These are phyloP conservation scores for Geum urbanum DNA, from an alignment of 306 rosid genomes.

Conservation along the genomic window DNA sequence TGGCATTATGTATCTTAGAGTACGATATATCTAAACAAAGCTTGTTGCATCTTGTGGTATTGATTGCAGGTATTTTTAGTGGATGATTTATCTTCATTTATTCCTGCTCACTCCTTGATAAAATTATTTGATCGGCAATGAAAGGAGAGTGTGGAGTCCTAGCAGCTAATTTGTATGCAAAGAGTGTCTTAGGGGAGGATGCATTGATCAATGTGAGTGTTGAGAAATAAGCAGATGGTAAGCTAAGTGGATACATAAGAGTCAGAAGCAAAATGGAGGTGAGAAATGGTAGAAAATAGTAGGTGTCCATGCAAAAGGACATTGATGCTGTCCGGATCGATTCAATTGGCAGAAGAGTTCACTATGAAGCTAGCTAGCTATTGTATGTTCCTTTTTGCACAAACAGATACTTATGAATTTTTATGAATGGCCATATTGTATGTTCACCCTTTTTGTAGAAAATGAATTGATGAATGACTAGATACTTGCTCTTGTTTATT, in stretches of 20 bases:
- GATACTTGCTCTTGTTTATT: too few relatives aligned
- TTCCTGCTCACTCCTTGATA: constrained; percentile 15
- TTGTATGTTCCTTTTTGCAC: too few relatives aligned
- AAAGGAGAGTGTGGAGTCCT: constrained; percentile 98
- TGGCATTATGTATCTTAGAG: background rate
- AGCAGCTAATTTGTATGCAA: constrained; percentile 91
- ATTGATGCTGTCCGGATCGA: too few relatives aligned
- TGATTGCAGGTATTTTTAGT: background rate
- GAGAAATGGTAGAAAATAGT: too few relatives aligned
- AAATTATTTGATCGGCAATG: constrained; percentile 66
- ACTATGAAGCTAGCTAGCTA: too few relatives aligned
- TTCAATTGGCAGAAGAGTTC: too few relatives aligned
- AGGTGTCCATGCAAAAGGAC: too few relatives aligned
- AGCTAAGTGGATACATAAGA: constrained; percentile 72
- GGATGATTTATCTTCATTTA: constrained; percentile 19
- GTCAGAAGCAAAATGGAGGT: too few relatives aligned
- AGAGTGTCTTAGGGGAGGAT: constrained; percentile 98
- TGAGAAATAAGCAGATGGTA: constrained; percentile 80
- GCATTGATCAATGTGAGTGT: constrained; percentile 92
- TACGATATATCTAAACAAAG: background rate
- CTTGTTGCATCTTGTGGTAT: background rate
- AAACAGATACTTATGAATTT: too few relatives aligned
- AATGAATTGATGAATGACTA: too few relatives aligned
- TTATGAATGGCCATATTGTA: too few relatives aligned
- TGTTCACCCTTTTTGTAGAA: too few relatives aligned